Evolutionary conservation across 1,139 yeast species (phyloP).

Genomic region (Hemisphaericaspora xylofermentans): DNA sequence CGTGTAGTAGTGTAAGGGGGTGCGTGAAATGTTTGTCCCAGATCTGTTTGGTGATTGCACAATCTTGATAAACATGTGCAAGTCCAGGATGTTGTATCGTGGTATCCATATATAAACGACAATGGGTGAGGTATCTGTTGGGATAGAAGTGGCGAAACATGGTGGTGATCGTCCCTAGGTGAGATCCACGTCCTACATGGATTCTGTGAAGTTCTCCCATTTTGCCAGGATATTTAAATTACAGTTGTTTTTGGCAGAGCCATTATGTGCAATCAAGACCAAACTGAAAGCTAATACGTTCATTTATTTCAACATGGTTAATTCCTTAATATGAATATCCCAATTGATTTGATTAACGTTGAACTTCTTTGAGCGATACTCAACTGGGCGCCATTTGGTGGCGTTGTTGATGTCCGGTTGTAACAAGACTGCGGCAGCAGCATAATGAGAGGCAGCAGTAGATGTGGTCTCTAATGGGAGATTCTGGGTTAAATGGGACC

Average conservation of each 20-base stretch:
- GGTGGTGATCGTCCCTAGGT: neutral
- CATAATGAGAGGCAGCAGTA: neutral
- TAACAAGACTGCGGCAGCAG: neutral
- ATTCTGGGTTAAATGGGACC: neutral
- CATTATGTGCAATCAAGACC: neutral
- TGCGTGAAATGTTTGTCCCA: no score
- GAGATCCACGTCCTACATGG: neutral
- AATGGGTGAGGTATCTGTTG: neutral
- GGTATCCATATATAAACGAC: neutral
- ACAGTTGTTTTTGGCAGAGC: neutral
- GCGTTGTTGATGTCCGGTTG: neutral
- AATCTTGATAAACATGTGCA: neutral
- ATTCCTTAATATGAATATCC: neutral
- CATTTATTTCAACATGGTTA: neutral
- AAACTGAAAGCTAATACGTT: neutral
- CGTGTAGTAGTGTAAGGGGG: no score
- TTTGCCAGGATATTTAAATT: neutral
- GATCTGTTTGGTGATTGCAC: neutral
- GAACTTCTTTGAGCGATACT: neutral
- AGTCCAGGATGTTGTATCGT: neutral
- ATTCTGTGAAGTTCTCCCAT: neutral
- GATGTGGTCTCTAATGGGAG: neutral
- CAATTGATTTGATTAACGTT: neutral
- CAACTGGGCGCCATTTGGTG: neutral
- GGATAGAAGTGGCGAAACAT: neutral